Percentiles rank a stretch among this genome's conserved stretches.
These are phyloP conservation scores for Turritis glabra DNA, from an alignment of 345 rosid genomes.

Conservation along the genomic window DNA sequence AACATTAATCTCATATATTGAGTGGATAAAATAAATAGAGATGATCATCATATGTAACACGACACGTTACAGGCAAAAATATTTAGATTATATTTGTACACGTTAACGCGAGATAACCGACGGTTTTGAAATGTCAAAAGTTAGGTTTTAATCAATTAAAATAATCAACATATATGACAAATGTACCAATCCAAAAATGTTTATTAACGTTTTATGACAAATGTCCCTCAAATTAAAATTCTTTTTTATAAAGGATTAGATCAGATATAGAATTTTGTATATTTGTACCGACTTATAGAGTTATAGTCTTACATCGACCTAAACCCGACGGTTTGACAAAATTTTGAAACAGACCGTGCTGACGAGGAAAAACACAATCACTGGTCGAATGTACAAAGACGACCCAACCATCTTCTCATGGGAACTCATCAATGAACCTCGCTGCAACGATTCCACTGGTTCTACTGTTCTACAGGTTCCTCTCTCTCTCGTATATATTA, in stretches of 20 bases:
- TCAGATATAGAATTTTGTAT: not conserved
- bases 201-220: not conserved
- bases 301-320: no score
- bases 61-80: constrained; percentile 12
- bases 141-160: not conserved
- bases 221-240: not conserved
- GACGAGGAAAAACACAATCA: constrained; percentile 67
- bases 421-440: constrained; percentile 92
- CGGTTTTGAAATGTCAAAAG: constrained; percentile 21
- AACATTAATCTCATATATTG: not conserved
- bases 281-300: constrained; percentile 21
- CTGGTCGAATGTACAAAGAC: constrained; percentile 65
- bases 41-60: constrained; percentile 27
- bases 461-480: constrained; percentile 52
- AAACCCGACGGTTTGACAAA: constrained; percentile 27
- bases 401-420: constrained; percentile 85
- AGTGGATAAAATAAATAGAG: not conserved
- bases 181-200: not conserved
- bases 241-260: not conserved
- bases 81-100: not conserved
- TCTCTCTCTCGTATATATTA: not conserved
- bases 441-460: constrained; percentile 58
- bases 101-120: constrained; percentile 21
- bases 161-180: not conserved
- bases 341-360: constrained; percentile 55